Base-by-base conservation (phyloP, 306 rosid species). In the Aeschynomene evenia region DNA sequence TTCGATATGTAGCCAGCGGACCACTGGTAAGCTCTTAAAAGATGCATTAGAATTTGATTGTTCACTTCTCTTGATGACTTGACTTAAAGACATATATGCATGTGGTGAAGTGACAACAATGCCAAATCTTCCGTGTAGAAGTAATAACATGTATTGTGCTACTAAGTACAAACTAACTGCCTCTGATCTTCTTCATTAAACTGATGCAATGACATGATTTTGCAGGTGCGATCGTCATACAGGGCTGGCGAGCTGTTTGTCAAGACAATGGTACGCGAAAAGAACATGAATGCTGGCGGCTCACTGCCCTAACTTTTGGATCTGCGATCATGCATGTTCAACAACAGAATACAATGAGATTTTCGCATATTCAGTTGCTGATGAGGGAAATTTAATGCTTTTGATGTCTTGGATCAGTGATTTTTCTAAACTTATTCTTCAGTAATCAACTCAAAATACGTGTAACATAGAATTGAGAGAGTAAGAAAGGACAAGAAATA, bases 191-290 rank as follows among this genome's bases (percentile, higher is more conserved):
- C n/a, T 12, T 21, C 34, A 23, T 68, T 12, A 36, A 31, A 62
- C 14, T 46, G 21, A 10, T 3, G 61, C 13, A 11, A 29, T 82
- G 4, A 18, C 21, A 14, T 33, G 71, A n/a, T 33, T 79, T 67
- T 76, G 53, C 86, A 94, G 98, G 98, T 94, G 48, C 85, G 97
- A 68, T 90, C 97, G 28, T 94, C 98, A 1, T 94, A 90, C 63
- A 85, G 98, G 79, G 98, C 98, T 14, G 97, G 98, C 26, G 98
- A 94, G 85, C 89, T 94, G 63, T 94, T 90, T 68, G 97, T 94
- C 24, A 45, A 94, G 74, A 90, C 97, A 68, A 90, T 94, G 89
- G 74, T 94, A 60, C 82, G 75, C 77, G 96, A 87, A 71, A 83
- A 67, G 66, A 74, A 79, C 68, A 70, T 82, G 66, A 74, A 31